Evolutionary conservation across 163 green algal genomes (phyloP).

Genomic region (Prototheca cutis): DNA sequence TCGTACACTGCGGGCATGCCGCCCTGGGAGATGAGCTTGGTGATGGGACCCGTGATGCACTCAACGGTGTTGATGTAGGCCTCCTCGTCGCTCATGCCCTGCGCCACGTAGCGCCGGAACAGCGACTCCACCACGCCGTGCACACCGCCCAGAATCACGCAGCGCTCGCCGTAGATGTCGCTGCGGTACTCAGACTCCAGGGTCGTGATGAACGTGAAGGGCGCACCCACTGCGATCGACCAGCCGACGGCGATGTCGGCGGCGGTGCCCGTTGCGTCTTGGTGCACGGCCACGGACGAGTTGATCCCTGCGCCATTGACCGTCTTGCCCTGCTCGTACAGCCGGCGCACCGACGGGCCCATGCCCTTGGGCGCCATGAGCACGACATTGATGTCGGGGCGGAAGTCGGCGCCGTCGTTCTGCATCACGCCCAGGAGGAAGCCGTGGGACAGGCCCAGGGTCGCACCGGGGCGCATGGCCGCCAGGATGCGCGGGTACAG

Average conservation of each 20-base stretch:
- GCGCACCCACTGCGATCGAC: slow-evolving; percentile 88
- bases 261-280: slow-evolving; percentile 90
- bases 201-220: slow-evolving; percentile 96
- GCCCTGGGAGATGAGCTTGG: slow-evolving; percentile 80
- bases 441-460: slow-evolving; percentile 92
- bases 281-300: slow-evolving; percentile 94
- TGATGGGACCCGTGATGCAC: slow-evolving; percentile 95
- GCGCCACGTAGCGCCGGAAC: slow-evolving; percentile 74
- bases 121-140: slow-evolving; percentile 97
- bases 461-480: slow-evolving; percentile 95
- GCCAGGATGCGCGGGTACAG: slow-evolving; percentile 90
- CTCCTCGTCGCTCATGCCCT: slow-evolving; percentile 84
- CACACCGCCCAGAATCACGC: slow-evolving; percentile 93
- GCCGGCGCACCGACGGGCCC: slow-evolving; percentile 89
- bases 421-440: slow-evolving; percentile 97
- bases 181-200: slow-evolving; percentile 93
- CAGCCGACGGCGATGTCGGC: slow-evolving; percentile 94
- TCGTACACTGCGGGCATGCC: slow-evolving; percentile 92
- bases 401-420: slow-evolving; percentile 81
- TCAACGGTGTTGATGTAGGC: slow-evolving; percentile 94
- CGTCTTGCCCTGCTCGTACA: slow-evolving; percentile 98
- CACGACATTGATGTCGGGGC: slow-evolving; percentile 97
- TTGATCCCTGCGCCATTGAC: slow-evolving; percentile 99
- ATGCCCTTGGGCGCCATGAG: slow-evolving; percentile 99
- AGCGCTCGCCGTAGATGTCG: slow-evolving; percentile 99